Evolutionary conservation across 305 asterid genomes (phyloP), one percentile per base, ranked within the genome.

Genomic region (Fraxinus ornus): DNA sequence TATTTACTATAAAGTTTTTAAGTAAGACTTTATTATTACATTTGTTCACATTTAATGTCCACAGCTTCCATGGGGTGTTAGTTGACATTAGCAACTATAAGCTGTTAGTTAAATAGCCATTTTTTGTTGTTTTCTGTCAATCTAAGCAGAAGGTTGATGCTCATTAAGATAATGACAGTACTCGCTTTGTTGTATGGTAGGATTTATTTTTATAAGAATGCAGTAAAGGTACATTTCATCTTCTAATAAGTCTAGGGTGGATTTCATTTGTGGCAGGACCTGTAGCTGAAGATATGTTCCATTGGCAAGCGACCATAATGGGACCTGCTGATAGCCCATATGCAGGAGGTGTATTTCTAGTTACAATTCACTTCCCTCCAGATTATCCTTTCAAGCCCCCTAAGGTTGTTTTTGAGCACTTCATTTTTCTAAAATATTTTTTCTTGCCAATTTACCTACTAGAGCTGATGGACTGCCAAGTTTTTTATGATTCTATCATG

Each of bases 301-400:
- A 86, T 19, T 86, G 89, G 89, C 89, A 86, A 83, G 89, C 89
- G 52, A 86, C 89, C 83, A 86, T 86, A 39, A 86, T 86, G 88
- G 88, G 88, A 28, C 88, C 88, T 3, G 36, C 83, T 2, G 89
- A 86, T 52, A 86, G 87, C 76, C 89, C 87, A 12, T 86, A 83
- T 70, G 77, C 87, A 36, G 85, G 89, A 28, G 89, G 87, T 1
- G 85, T 86, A 21, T 86, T 86, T 80, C 87, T 86, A 4, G 73
- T 83, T 73, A 83, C 89, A 1, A 81, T 86, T 64, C 86, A 83
- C 85, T 86, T 86, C 85, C 88, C 89, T 81, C 86, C 89, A 3
- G 89, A 86, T 81, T 86, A 86, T 79, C 89, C 89, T 44, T 87
- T 87, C 83, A 87, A 87, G 89, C 89, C 89, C 22, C 89, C 88